Percentiles rank a stretch among this genome's conserved stretches.
phyloP scores from a whole-genome alignment of 208 protist genomes.

The Sergeia podlipaevii region DNA sequence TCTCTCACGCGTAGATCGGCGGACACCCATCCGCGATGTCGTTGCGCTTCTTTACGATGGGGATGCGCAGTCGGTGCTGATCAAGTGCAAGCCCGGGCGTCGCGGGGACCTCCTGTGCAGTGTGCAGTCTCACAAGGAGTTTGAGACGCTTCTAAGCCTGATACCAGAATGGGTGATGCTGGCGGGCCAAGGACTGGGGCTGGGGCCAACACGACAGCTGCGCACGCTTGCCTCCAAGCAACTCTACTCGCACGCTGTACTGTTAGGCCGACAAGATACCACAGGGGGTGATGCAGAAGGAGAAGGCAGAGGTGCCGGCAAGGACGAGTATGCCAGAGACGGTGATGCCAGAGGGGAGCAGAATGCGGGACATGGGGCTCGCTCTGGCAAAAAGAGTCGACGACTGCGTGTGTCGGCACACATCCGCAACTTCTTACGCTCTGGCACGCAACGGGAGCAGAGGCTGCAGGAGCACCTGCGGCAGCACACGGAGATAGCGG shows the following conservation, averaged over 20 bases:
- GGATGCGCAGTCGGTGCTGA: conserved; percentile 41
- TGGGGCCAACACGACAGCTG: conserved; percentile 22
- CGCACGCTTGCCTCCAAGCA: conserved; percentile 29
- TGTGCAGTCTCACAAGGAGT: conserved; percentile 45
- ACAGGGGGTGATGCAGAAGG: neutral
- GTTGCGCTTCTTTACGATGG: conserved; percentile 34
- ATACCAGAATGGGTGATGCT: conserved; percentile 17
- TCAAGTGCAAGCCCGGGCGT: conserved; percentile 25
- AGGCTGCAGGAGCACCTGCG: neutral
- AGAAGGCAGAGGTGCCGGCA: too few species aligned
- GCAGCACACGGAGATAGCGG: neutral
- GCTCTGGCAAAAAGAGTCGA: neutral
- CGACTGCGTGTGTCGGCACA: conserved; percentile 5
- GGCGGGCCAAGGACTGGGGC: conserved; percentile 9
- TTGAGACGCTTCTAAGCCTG: conserved; percentile 27
- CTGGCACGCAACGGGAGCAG: conserved; percentile 3
- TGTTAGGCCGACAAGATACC: neutral
- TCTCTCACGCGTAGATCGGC: conserved; percentile 29
- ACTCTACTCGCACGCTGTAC: conserved; percentile 39
- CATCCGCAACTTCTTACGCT: conserved; percentile 1
- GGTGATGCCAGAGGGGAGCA: too few species aligned
- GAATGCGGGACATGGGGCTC: too few species aligned
- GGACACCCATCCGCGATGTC: conserved; percentile 29
- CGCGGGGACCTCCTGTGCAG: conserved; percentile 42
- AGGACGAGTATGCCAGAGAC: too few species aligned